A percentile compares a stretch with the other conserved stretches of the same genome.
Conservation (phyloP, 305 asterid species). For the Fraxinus angustifolia region DNA sequence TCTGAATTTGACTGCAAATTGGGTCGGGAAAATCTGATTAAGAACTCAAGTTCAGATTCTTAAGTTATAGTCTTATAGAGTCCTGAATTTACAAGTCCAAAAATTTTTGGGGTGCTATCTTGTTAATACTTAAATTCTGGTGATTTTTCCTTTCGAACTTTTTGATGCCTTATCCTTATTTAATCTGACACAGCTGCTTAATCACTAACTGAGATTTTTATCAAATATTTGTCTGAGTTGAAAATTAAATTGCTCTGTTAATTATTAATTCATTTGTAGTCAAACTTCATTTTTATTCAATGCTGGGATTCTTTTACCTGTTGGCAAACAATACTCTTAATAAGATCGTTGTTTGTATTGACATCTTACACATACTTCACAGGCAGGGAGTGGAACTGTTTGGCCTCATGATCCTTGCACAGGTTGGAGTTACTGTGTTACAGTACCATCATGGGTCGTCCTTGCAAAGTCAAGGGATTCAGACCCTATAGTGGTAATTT, state of each 20-base stretch:
- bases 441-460: constrained; percentile 90
- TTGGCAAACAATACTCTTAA: not conserved
- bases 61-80: not conserved
- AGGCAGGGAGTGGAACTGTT: constrained; percentile 80
- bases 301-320: constrained; percentile 1
- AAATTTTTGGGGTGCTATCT: not conserved
- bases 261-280: not conserved
- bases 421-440: constrained; percentile 95
- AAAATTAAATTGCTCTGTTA: constrained; percentile 10
- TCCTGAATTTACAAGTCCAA: not conserved
- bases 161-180: not conserved
- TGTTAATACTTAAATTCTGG: constrained; percentile 1
- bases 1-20: not conserved
- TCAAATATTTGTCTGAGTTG: constrained; percentile 14
- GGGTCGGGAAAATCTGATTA: not conserved
- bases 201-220: not conserved
- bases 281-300: constrained; percentile 5
- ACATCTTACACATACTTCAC: constrained; percentile 27
- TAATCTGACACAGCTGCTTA: constrained; percentile 4
- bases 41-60: constrained; percentile 10
- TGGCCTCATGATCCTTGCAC: constrained; percentile 97
- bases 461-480: constrained; percentile 90
- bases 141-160: constrained; percentile 8
- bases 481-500: constrained; percentile 87
- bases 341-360: constrained; percentile 16